Evolutionary conservation across 2,329 filamentous ascomycete species (phyloP).

Genomic region (Ceratocystis variospora): DNA sequence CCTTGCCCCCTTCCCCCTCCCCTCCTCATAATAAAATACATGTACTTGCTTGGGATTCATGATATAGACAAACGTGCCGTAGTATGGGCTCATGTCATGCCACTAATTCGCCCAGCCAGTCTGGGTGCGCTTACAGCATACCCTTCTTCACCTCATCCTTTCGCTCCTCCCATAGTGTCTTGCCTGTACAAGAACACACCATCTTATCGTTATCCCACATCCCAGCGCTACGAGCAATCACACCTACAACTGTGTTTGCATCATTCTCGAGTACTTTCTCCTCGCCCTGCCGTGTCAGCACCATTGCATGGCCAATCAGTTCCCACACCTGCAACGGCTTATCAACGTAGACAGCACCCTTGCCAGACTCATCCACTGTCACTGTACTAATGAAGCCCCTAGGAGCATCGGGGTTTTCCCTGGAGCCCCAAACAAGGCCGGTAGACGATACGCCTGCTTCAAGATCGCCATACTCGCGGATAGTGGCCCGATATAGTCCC

Average conservation of each 20-base stretch:
- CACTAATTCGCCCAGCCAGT: not conserved
- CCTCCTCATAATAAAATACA: too few species aligned
- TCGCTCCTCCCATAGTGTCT: constrained; percentile 96
- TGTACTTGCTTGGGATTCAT: not conserved
- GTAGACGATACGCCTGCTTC: constrained; percentile 70
- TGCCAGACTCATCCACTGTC: constrained; percentile 59
- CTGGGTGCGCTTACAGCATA: constrained; percentile 53
- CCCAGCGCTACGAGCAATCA: constrained; percentile 90
- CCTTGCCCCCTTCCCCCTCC: too few species aligned
- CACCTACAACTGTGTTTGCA: constrained; percentile 73
- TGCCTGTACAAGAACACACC: constrained; percentile 92
- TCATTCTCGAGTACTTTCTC: constrained; percentile 53
- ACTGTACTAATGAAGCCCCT: constrained; percentile 55
- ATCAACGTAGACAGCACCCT: constrained; percentile 69
- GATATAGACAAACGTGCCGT: not conserved
- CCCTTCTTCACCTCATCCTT: constrained; percentile 78
- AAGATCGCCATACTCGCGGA: constrained; percentile 78
- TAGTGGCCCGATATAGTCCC: constrained; percentile 69
- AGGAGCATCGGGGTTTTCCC: constrained; percentile 24
- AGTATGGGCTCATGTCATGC: not conserved
- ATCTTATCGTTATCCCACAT: constrained; percentile 99
- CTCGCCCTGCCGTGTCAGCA: constrained; percentile 52
- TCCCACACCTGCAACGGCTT: constrained; percentile 84
- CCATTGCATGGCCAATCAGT: constrained; percentile 83
- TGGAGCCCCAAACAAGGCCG: constrained; percentile 59